Base-by-base conservation (phyloP, 371 early-diverging fungal species). In the Mucor sp. region DNA sequence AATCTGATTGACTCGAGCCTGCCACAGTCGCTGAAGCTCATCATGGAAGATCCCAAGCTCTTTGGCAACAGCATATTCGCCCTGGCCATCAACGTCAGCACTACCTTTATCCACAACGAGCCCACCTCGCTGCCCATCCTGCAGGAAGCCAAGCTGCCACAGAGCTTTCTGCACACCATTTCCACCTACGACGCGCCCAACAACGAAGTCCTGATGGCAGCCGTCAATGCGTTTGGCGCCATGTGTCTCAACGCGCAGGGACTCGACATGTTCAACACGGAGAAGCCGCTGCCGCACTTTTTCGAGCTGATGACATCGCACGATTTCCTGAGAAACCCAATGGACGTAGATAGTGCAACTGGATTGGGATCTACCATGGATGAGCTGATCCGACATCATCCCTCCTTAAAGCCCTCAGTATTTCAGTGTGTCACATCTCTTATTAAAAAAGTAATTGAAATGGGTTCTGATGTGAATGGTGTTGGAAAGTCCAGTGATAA, bases 61-160 rank as follows among this genome's bases (percentile, higher is more conserved):
- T 95, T 95, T 80, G 96, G 95, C 12, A 76, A 74, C 19, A 86
- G 83, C 35, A 77, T 93, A 2, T 91, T 87, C 66, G 89, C 90
- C 4, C 79, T 89, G 58, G 95, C 94, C 0, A 86, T 95, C 66
- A 95, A 95, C 74, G 90, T 97, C 19, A 93, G 94, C 87, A 88
- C 98, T 0, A 95, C 94, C 7, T 94, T 98, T 70, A 93, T 98
- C 44, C 98, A 99, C 74, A 96, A 95, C 69, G 99, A 99, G 66
- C 98, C 99, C 0, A 97, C 97, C 0, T 92, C 90, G 3, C 78
- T 97, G 19, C 68, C 93, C 0, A 92, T 97, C 37, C 78, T 98
- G 27, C 98, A 97, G 73, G 98, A 98, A 74, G 76, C 89, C 1
- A 81, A 87, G 39, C 73, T 98, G 19, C 96, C 97, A 3, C 91